Conservation (phyloP, 805 yeast genomes). For the Kodamaea lidongshanica region DNA sequence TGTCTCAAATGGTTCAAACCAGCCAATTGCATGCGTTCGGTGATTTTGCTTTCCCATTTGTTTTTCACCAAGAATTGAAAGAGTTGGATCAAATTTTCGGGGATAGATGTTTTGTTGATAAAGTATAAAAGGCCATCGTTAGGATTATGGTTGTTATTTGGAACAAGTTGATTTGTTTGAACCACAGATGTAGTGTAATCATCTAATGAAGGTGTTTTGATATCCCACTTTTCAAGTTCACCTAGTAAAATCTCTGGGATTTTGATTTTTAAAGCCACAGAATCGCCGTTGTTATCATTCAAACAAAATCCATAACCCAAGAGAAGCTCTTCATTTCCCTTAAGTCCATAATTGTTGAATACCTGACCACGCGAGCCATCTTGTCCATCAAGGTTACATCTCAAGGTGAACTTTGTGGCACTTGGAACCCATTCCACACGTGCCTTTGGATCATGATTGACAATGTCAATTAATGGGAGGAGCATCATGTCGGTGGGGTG, state of each 20-base stretch:
- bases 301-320: constrained; percentile 77
- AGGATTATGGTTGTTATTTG: constrained; percentile 10
- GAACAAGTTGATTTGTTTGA: constrained; percentile 1
- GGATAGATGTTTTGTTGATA: constrained; percentile 29
- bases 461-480: constrained; percentile 69
- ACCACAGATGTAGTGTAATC: constrained; percentile 37
- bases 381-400: constrained; percentile 22
- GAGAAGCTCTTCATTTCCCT: constrained; percentile 77
- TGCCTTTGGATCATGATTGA: constrained; percentile 63
- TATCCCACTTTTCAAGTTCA: constrained; percentile 29
- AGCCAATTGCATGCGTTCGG: constrained; percentile 48
- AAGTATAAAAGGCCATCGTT: constrained; percentile 37
- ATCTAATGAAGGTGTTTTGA: constrained; percentile 29
- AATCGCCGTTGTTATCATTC: constrained; percentile 52
- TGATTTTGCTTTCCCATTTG: constrained; percentile 35
- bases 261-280: constrained; percentile 54
- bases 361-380: constrained; percentile 35
- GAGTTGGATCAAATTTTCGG: constrained; percentile 42
- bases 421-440: constrained; percentile 56
- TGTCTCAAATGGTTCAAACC: constrained; percentile 51
- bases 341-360: constrained; percentile 80
- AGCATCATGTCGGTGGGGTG: constrained; percentile 55
- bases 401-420: constrained; percentile 35
- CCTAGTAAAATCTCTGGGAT: constrained; percentile 33
- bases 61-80: constrained; percentile 51